Evolutionary conservation across 768 basidiomycete species (phyloP).

Genomic region (Trametes elegans): DNA sequence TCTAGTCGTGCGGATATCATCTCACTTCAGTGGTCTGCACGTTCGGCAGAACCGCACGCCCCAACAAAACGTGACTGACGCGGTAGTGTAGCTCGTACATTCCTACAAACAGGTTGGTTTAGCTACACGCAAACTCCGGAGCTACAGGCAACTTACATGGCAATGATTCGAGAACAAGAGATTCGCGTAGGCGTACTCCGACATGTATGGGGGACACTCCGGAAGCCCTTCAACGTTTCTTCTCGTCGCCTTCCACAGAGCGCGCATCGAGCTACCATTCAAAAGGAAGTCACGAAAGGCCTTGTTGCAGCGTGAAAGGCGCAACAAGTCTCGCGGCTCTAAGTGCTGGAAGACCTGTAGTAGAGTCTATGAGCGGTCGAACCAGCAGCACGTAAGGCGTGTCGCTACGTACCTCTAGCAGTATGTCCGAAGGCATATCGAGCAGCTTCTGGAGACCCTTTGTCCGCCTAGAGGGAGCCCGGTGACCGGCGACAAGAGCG

Average conservation of each 20-base stretch:
- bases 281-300: constrained; percentile 34
- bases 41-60: background rate
- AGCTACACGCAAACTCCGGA: too few relatives aligned
- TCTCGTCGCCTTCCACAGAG: constrained; percentile 11
- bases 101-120: too few relatives aligned
- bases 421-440: too few relatives aligned
- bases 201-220: constrained; percentile 7
- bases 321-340: constrained; percentile 39
- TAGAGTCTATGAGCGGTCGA: too few relatives aligned
- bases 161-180: constrained; percentile 28
- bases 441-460: too few relatives aligned
- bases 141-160: constrained; percentile 30
- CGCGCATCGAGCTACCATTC: too few relatives aligned
- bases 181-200: constrained; percentile 11
- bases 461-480: too few relatives aligned
- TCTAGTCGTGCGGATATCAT: background rate
- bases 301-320: constrained; percentile 37
- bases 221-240: constrained; percentile 9
- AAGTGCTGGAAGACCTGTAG: constrained; percentile 40
- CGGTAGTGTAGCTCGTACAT: too few relatives aligned
- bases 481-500: too few relatives aligned
- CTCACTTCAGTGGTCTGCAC: background rate
- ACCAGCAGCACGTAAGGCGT: too few relatives aligned
- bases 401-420: too few relatives aligned
- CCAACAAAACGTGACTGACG: background rate